Percentiles rank a stretch among this genome's conserved stretches.
Evolutionary conservation across 2,329 filamentous ascomycete genomes (phyloP).

Genomic region (Trichothecium sympodiale): DNA sequence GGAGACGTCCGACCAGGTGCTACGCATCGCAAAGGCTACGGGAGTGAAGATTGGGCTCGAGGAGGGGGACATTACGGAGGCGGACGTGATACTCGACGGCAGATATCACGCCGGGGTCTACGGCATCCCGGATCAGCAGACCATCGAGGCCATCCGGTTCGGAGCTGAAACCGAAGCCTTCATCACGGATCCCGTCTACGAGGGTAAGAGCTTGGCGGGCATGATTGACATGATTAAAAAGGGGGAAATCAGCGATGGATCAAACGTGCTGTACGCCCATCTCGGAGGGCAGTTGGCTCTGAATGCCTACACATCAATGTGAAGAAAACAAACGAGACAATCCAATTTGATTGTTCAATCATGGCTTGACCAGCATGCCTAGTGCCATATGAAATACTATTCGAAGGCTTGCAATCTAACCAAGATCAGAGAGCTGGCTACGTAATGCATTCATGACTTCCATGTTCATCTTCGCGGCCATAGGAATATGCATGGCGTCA

Average conservation of each 20-base stretch:
- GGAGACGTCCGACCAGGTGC: conserved; percentile 53
- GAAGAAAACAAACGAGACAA: no score
- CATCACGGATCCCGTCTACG: conserved; percentile 67
- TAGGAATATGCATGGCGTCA: no score
- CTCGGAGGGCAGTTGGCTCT: conserved; percentile 59
- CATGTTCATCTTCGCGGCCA: no score
- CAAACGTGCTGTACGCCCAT: conserved; percentile 59
- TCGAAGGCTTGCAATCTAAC: no score
- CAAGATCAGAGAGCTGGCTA: no score
- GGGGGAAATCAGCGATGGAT: conserved; percentile 47
- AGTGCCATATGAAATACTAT: no score
- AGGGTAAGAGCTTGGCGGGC: conserved; percentile 64
- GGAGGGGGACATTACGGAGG: conserved; percentile 47
- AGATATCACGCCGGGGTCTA: conserved; percentile 56
- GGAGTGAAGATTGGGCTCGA: conserved; percentile 50
- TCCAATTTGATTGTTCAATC: no score
- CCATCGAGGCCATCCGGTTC: conserved; percentile 57
- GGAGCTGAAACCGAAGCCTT: conserved; percentile 59
- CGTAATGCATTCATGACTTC: no score
- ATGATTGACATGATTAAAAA: conserved; percentile 57
- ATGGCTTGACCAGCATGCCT: no score
- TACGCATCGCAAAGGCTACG: conserved; percentile 55
- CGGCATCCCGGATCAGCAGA: conserved; percentile 54
- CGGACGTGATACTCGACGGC: conserved; percentile 51
- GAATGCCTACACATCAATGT: conserved; percentile 61